These are phyloP conservation scores for Chlorella vulgaris DNA, from an alignment of 139 green algal species.

Conservation along the genomic window DNA sequence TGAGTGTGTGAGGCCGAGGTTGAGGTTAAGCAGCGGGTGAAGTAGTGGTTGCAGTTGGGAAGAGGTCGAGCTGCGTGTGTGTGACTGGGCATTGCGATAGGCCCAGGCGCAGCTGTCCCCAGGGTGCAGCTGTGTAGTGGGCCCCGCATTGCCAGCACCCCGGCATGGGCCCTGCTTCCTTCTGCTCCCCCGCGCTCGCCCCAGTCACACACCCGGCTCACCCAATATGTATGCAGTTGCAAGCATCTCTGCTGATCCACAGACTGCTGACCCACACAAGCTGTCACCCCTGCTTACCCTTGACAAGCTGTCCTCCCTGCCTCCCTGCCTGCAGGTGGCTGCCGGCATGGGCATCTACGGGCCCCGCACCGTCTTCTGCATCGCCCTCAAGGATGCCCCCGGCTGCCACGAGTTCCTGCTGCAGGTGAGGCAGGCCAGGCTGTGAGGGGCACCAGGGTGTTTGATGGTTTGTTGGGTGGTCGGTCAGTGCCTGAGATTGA, in stretches of 20 bases:
- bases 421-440: background rate
- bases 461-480: background rate
- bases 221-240: too few species aligned
- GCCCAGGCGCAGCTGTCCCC: too few species aligned
- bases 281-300: background rate
- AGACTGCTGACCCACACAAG: background rate
- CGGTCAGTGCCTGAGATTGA: background rate
- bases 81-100: too few species aligned
- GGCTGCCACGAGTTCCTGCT: slow-evolving; percentile 96
- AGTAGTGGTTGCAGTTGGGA: too few species aligned
- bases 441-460: background rate
- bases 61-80: too few species aligned
- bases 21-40: background rate
- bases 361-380: slow-evolving; percentile 89
- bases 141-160: too few species aligned
- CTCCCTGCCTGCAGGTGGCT: slow-evolving; percentile 61
- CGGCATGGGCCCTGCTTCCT: too few species aligned
- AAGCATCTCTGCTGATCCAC: too few species aligned
- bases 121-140: too few species aligned
- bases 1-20: background rate
- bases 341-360: slow-evolving; percentile 93
- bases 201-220: too few species aligned
- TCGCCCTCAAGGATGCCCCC: slow-evolving; percentile 87
- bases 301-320: background rate
- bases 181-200: too few species aligned